A percentile compares a stretch with the other conserved stretches of the same genome.
Conservation (phyloP, 2,329 filamentous ascomycete species). For the Fusarium pininemorale region DNA sequence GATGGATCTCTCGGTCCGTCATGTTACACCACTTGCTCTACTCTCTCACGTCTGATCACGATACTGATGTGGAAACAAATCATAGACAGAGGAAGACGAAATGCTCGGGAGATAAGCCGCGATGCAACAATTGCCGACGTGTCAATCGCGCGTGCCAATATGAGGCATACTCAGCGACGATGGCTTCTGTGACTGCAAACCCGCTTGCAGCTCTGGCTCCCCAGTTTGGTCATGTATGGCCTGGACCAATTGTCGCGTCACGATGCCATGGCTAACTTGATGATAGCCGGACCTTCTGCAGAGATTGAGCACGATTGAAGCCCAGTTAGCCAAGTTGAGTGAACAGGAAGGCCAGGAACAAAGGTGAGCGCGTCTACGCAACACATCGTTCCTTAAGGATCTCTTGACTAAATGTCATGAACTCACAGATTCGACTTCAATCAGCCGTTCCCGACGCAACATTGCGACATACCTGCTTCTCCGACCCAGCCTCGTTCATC, state of each 20-base stretch:
- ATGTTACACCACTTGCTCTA: background rate
- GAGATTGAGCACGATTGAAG: background rate
- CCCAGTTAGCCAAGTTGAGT: background rate
- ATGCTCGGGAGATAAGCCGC: background rate
- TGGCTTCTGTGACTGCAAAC: background rate
- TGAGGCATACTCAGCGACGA: background rate
- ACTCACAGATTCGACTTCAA: background rate
- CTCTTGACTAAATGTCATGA: accelerated
- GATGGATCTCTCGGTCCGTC: background rate
- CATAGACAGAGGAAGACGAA: background rate
- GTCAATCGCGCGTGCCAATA: background rate
- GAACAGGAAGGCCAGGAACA: background rate
- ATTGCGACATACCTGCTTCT: background rate
- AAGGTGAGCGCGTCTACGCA: background rate
- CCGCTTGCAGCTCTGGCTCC: background rate
- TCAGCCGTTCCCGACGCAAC: background rate
- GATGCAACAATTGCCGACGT: background rate
- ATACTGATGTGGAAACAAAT: background rate
- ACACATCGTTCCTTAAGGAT: too few species aligned
- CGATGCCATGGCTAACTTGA: background rate
- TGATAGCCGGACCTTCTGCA: background rate
- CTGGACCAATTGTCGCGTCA: background rate
- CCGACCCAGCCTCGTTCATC: background rate
- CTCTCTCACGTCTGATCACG: background rate
- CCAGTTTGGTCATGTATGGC: background rate